Conservation (phyloP, 768 basidiomycete species). For the Cyathus striatus region DNA sequence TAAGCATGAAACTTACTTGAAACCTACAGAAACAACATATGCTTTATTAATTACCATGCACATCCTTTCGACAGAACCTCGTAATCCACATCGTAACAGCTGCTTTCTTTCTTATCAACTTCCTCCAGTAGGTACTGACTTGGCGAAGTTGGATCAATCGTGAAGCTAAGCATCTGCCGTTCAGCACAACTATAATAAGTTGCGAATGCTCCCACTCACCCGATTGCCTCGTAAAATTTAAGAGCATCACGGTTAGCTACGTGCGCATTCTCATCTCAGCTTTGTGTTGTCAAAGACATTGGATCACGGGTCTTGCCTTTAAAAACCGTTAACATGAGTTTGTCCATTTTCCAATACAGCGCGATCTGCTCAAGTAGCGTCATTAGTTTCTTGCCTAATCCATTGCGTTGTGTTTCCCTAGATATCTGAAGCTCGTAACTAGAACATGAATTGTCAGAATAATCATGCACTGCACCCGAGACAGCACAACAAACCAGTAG, state of each 20-base stretch:
- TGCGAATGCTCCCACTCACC: slow-evolving; percentile 33
- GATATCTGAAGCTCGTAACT: slow-evolving; percentile 80
- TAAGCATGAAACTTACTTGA: neutral
- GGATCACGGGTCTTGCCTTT: slow-evolving; percentile 46
- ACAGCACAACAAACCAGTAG: slow-evolving; percentile 53
- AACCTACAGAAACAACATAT: neutral
- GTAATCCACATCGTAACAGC: slow-evolving; percentile 33
- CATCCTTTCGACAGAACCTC: slow-evolving; percentile 36
- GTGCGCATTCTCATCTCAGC: neutral
- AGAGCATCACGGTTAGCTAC: slow-evolving; percentile 18
- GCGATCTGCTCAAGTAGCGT: slow-evolving; percentile 46
- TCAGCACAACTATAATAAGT: neutral
- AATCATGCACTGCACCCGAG: neutral
- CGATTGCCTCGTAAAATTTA: slow-evolving; percentile 47
- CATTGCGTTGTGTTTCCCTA: slow-evolving; percentile 34
- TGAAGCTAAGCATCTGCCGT: slow-evolving; percentile 36
- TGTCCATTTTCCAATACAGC: slow-evolving; percentile 51
- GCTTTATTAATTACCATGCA: neutral
- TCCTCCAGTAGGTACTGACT: slow-evolving; percentile 21
- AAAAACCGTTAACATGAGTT: slow-evolving; percentile 71
- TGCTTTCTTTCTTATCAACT: slow-evolving; percentile 8
- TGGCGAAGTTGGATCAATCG: slow-evolving; percentile 49
- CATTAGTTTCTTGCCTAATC: slow-evolving; percentile 57
- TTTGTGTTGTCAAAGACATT: neutral
- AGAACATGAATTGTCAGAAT: neutral